phyloP scores from a whole-genome alignment of 2,329 filamentous ascomycete genomes.

The Claviceps arundinis region DNA sequence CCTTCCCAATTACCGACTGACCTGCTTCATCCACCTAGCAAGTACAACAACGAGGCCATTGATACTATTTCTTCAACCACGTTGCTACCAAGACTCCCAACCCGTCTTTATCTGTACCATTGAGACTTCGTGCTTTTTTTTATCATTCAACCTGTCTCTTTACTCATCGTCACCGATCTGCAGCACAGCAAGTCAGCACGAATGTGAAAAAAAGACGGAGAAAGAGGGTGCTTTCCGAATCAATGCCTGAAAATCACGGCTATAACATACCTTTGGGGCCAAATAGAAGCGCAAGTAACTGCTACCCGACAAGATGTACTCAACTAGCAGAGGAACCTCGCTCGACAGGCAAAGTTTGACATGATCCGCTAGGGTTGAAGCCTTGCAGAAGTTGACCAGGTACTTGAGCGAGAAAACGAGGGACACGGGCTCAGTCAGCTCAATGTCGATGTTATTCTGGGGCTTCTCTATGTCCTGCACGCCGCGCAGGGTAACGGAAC shows the following conservation, averaged over 20 bases:
- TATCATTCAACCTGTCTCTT: background rate
- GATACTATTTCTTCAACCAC: background rate
- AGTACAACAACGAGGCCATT: background rate
- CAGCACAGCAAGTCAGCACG: background rate
- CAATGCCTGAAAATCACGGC: background rate
- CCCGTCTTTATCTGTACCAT: background rate
- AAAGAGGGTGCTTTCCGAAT: background rate
- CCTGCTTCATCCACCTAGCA: slow-evolving; percentile 1
- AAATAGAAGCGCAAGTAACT: slow-evolving; percentile 95
- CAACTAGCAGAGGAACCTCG: slow-evolving; percentile 90
- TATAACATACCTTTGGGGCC: slow-evolving; percentile 71
- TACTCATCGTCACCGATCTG: slow-evolving; percentile 29
- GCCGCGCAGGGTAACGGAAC: slow-evolving; percentile 79
- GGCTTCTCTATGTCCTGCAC: slow-evolving; percentile 85
- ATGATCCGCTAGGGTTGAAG: slow-evolving; percentile 62
- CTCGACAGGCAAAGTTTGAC: slow-evolving; percentile 92
- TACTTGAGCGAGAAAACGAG: slow-evolving; percentile 99
- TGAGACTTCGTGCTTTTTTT: background rate
- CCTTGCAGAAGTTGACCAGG: slow-evolving; percentile 99
- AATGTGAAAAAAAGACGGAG: background rate
- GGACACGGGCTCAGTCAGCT: slow-evolving; percentile 80
- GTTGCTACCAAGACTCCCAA: background rate
- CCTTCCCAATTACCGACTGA: slow-evolving; percentile 1
- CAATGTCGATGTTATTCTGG: slow-evolving; percentile 72
- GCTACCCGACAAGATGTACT: slow-evolving; percentile 70